These are phyloP conservation scores for Mytilinidion resinicola DNA, from an alignment of 495 filamentous ascomycete species.

Conservation along the genomic window DNA sequence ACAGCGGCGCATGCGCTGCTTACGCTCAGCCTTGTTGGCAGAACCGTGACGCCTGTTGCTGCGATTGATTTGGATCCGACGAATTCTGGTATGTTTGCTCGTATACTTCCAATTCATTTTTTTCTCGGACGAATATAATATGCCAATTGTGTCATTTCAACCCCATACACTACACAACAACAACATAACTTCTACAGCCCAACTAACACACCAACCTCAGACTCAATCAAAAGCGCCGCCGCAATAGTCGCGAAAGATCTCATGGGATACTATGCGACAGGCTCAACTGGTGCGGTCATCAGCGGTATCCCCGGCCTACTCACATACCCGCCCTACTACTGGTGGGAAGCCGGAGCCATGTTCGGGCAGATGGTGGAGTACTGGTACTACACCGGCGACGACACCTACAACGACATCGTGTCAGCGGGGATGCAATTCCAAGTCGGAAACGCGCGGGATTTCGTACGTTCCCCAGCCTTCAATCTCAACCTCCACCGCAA, in stretches of 20 bases:
- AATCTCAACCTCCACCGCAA: no score
- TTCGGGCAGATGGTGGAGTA: conserved; percentile 66
- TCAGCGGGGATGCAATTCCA: conserved; percentile 62
- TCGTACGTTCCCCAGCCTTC: neutral
- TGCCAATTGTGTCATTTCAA: no score
- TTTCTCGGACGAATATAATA: no score
- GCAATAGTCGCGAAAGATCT: conserved; percentile 57
- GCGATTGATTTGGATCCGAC: neutral
- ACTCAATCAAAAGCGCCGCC: conserved; percentile 59
- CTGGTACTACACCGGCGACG: conserved; percentile 69
- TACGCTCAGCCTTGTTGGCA: neutral
- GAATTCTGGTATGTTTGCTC: neutral
- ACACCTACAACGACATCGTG: conserved; percentile 59
- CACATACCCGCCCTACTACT: conserved; percentile 49
- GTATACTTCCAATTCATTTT: no score
- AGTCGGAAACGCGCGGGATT: conserved; percentile 58
- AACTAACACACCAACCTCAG: conserved; percentile 35
- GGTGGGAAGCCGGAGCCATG: conserved; percentile 73
- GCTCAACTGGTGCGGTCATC: conserved; percentile 50
- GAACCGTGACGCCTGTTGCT: neutral
- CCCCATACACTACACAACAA: no score
- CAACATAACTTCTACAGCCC: no score
- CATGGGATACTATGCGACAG: conserved; percentile 54
- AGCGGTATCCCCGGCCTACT: conserved; percentile 62
- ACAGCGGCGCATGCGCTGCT: neutral